phyloP scores from a whole-genome alignment of 1,284 basidiomycete genomes.

The Pseudozyma sp. region DNA sequence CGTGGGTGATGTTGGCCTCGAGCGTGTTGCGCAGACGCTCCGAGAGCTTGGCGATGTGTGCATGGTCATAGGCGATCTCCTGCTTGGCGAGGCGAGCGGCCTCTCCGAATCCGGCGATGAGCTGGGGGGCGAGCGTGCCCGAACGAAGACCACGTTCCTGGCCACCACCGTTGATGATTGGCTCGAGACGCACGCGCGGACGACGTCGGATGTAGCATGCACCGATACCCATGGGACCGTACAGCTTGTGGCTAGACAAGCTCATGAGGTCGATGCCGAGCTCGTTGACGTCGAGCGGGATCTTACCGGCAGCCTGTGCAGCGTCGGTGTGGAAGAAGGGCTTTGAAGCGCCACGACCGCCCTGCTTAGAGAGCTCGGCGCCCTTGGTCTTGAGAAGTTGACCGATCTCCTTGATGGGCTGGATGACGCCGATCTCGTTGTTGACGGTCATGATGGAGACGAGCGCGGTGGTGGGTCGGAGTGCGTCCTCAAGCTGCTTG shows the following conservation, averaged over 20 bases:
- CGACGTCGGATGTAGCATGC: constrained; percentile 92
- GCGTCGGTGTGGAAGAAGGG: constrained; percentile 98
- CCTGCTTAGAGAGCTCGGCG: constrained; percentile 76
- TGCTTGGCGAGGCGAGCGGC: constrained; percentile 89
- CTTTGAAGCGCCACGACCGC: constrained; percentile 71
- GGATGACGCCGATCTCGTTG: constrained; percentile 99
- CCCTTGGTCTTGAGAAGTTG: constrained; percentile 74
- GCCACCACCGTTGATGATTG: constrained; percentile 93
- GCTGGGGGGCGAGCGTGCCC: constrained; percentile 89
- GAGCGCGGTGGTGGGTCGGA: constrained; percentile 83
- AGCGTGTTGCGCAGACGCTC: constrained; percentile 85
- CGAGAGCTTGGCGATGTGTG: constrained; percentile 80
- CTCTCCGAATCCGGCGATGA: constrained; percentile 94
- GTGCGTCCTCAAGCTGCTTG: constrained; percentile 80
- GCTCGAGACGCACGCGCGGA: constrained; percentile 93
- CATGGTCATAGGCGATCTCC: constrained; percentile 91
- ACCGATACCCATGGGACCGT: constrained; percentile 97
- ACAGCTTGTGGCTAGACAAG: constrained; percentile 96
- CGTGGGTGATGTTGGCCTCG: constrained; percentile 84
- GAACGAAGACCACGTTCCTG: constrained; percentile 96
- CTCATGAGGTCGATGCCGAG: constrained; percentile 96
- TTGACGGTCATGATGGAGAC: constrained; percentile 99
- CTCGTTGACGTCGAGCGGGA: constrained; percentile 82
- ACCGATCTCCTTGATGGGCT: constrained; percentile 96
- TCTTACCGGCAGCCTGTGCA: constrained; percentile 87